Base-by-base conservation (phyloP, 345 rosid species). In the Zanthoxylum bungeanum region DNA sequence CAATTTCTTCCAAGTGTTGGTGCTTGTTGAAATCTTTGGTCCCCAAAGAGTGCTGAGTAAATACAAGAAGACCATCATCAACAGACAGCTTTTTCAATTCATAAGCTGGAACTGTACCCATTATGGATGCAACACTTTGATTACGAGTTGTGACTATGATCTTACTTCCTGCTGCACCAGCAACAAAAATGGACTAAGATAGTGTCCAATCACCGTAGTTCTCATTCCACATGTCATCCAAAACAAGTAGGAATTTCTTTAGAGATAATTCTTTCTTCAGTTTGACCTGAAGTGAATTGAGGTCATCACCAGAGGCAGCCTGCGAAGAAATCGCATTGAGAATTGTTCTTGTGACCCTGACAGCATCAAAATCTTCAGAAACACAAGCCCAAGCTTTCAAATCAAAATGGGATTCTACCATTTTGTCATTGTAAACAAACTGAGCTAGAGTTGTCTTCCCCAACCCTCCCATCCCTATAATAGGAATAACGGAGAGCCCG, bases 401-500 rank as follows among this genome's bases (percentile, higher is more conserved):
- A 36, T 36, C 9, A 36, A 36, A 36, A 36, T 36, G 1, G 7
- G 7, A 5, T 5, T 1, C 1, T 5, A 36, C 39, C 7, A 1
- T 36, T 1, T 5, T 1, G 39, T 36, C 39, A 5, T 36, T 36
- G 39, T 36, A 36, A 36, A 36, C 39, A 36, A 36, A 9, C 1
- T 36, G 39, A 36, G 39, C 39, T 0, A 36, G 39, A 36, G 39
- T 36, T 5, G 39, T 36, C 9, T 6, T 36, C 39, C 39, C 80
- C 4, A 68, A 22, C 1, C 80, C 80, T 4, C 76, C 80, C 55
- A 66, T 60, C 7, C 80, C 80, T 4, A 60, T 16, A 0, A 72
- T 68, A 8, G 76, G 39, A 11, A 77, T 59, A 51, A 77, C 80
- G 3, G 49, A 14, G 4, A 68, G 9, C 7, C 66, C 37, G 0